Conservation (phyloP, 2,329 filamentous ascomycete species). For the Colletotrichum sp. region DNA sequence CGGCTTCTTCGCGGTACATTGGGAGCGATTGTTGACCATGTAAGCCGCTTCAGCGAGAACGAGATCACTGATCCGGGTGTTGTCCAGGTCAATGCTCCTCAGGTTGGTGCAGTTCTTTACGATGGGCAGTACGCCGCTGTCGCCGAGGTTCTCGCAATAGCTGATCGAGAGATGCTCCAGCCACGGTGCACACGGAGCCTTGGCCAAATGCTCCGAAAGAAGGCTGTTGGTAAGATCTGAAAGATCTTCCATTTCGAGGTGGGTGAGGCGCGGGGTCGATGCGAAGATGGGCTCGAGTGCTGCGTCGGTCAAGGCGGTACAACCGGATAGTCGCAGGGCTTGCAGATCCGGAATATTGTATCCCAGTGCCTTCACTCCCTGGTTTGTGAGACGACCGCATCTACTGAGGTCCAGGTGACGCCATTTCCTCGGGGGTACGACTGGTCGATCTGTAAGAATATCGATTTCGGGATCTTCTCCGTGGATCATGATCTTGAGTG, state of each 20-base stretch:
- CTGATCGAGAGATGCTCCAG: slow-evolving; percentile 86
- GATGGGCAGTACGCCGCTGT: slow-evolving; percentile 82
- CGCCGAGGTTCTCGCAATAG: slow-evolving; percentile 86
- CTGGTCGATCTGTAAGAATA: slow-evolving; percentile 75
- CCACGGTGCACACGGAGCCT: slow-evolving; percentile 72
- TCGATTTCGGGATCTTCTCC: slow-evolving; percentile 81
- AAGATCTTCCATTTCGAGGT: slow-evolving; percentile 90
- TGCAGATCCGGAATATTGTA: slow-evolving; percentile 80
- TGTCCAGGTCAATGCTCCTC: slow-evolving; percentile 83
- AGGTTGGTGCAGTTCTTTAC: slow-evolving; percentile 77
- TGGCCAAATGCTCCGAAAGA: slow-evolving; percentile 74
- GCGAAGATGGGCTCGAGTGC: slow-evolving; percentile 76
- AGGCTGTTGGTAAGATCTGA: slow-evolving; percentile 76
- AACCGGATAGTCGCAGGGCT: slow-evolving; percentile 83
- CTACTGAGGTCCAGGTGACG: slow-evolving; percentile 86
- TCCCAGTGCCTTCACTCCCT: slow-evolving; percentile 73
- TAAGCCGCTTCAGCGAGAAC: slow-evolving; percentile 83
- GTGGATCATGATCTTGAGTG: slow-evolving; percentile 75
- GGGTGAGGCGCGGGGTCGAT: slow-evolving; percentile 78
- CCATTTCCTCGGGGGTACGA: slow-evolving; percentile 78
- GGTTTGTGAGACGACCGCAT: slow-evolving; percentile 75
- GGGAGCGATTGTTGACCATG: slow-evolving; percentile 73
- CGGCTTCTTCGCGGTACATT: slow-evolving; percentile 42
- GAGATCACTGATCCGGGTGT: slow-evolving; percentile 88
- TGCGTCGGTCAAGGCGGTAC: slow-evolving; percentile 74